Conservation (phyloP, 768 basidiomycete species). For the Sistotremastrum suecicum region DNA sequence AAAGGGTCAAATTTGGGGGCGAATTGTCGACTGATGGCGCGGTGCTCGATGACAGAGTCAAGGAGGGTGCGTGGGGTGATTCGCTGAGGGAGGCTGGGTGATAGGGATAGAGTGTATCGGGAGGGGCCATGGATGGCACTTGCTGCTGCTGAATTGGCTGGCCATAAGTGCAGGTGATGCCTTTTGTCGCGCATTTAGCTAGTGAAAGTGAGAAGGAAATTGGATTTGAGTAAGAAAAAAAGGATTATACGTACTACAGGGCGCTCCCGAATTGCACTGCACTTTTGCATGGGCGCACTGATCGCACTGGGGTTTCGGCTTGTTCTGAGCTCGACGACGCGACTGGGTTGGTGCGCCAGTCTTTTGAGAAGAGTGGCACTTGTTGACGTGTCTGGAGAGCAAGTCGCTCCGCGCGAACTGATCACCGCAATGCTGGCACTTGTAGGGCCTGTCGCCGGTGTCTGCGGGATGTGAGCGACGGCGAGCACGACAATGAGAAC, state of each 20-base stretch:
- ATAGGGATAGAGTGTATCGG: constrained; percentile 1
- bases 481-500: constrained; percentile 4
- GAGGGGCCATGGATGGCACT: not conserved
- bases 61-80: constrained; percentile 6
- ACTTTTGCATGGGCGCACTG: constrained; percentile 65
- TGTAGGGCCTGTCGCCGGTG: constrained; percentile 83
- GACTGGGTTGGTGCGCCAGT: constrained; percentile 12
- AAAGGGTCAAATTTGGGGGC: no score
- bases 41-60: no score
- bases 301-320: constrained; percentile 41
- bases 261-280: constrained; percentile 68
- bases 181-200: constrained; percentile 67
- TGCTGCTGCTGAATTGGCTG: constrained; percentile 19
- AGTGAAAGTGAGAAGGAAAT: not conserved
- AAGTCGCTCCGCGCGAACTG: constrained; percentile 84
- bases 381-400: constrained; percentile 75
- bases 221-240: not conserved
- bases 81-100: constrained; percentile 6
- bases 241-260: constrained; percentile 42
- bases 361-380: constrained; percentile 75
- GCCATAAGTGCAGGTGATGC: constrained; percentile 63
- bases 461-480: constrained; percentile 28
- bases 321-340: constrained; percentile 64
- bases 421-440: constrained; percentile 78
- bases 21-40: no score